These are phyloP conservation scores for Ceratocystis colombiana DNA, from an alignment of 2,329 filamentous ascomycete genomes.

Conservation along the genomic window DNA sequence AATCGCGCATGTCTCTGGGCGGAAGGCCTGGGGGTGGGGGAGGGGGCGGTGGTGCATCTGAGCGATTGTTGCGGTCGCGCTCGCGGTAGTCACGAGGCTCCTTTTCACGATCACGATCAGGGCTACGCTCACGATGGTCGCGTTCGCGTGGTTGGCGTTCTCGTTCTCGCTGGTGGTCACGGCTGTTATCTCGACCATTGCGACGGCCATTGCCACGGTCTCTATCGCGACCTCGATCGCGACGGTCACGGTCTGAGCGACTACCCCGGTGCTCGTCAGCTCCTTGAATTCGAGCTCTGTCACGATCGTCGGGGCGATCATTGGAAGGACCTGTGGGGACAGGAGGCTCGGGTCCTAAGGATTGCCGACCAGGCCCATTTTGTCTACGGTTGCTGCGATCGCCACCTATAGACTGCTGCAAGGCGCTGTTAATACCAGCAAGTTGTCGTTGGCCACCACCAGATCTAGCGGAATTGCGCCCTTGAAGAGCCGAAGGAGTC, in stretches of 20 bases:
- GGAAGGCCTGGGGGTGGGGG: constrained; percentile 26
- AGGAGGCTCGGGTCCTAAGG: constrained; percentile 18
- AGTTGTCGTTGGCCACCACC: constrained; percentile 40
- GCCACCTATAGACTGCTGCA: constrained; percentile 41
- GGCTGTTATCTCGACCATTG: constrained; percentile 40
- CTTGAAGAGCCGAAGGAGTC: background rate
- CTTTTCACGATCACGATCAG: constrained; percentile 41
- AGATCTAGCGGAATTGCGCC: background rate
- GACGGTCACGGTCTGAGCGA: constrained; percentile 39
- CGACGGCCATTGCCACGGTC: constrained; percentile 35
- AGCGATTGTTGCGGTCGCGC: constrained; percentile 30
- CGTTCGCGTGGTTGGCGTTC: constrained; percentile 33
- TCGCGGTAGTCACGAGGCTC: constrained; percentile 40
- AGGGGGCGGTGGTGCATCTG: constrained; percentile 28
- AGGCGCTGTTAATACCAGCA: constrained; percentile 49
- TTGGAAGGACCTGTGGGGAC: background rate
- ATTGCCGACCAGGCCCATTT: constrained; percentile 3
- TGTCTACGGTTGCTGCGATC: constrained; percentile 20
- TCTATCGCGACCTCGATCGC: constrained; percentile 33
- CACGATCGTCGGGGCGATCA: constrained; percentile 29
- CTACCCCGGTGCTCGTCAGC: constrained; percentile 34
- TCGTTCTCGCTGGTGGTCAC: constrained; percentile 40
- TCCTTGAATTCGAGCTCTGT: constrained; percentile 32
- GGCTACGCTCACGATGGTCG: constrained; percentile 39
- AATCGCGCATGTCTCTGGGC: constrained; percentile 28